These are phyloP conservation scores for Colletotrichum lini DNA, from an alignment of 2,329 filamentous ascomycete genomes.

Conservation along the genomic window DNA sequence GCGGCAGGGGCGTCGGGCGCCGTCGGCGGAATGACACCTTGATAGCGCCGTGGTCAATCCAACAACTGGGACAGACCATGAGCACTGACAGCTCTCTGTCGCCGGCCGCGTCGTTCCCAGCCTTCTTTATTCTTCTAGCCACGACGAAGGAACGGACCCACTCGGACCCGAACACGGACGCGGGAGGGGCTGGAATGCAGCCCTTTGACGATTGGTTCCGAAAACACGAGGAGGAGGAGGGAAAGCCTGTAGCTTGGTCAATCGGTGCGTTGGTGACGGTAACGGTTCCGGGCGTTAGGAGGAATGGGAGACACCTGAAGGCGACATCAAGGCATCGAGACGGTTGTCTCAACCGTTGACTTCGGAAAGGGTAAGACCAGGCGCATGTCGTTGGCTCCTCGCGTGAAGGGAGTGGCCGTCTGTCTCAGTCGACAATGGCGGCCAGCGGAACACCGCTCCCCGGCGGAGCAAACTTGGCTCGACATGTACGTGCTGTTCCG, in stretches of 20 bases:
- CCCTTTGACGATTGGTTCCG: conserved; percentile 19
- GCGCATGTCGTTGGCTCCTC: not conserved
- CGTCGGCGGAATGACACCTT: conserved; percentile 31
- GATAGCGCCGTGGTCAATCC: conserved; percentile 13
- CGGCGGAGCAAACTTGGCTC: not conserved
- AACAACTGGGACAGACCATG: not conserved
- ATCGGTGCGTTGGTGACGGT: conserved; percentile 4
- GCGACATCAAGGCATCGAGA: not conserved
- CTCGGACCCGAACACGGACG: conserved; percentile 34
- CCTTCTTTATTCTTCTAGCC: not conserved
- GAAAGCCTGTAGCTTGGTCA: conserved; percentile 6
- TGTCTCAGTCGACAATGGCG: conserved; percentile 10
- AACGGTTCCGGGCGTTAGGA: not conserved
- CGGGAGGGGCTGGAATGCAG: conserved; percentile 4
- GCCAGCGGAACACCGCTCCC: not conserved
- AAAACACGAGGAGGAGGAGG: not conserved
- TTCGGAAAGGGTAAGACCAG: not conserved
- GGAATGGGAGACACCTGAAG: not conserved
- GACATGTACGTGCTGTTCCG: conserved; percentile 1
- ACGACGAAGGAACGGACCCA: not conserved
- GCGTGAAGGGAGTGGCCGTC: not conserved
- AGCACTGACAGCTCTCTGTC: conserved; percentile 19
- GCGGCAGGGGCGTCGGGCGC: conserved; percentile 24
- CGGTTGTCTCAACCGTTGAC: not conserved
- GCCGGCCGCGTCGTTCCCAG: conserved; percentile 2